A percentile compares a stretch with the other conserved stretches of the same genome.
Evolutionary conservation across 768 basidiomycete species (phyloP).

Genomic region (Suillus discolor): DNA sequence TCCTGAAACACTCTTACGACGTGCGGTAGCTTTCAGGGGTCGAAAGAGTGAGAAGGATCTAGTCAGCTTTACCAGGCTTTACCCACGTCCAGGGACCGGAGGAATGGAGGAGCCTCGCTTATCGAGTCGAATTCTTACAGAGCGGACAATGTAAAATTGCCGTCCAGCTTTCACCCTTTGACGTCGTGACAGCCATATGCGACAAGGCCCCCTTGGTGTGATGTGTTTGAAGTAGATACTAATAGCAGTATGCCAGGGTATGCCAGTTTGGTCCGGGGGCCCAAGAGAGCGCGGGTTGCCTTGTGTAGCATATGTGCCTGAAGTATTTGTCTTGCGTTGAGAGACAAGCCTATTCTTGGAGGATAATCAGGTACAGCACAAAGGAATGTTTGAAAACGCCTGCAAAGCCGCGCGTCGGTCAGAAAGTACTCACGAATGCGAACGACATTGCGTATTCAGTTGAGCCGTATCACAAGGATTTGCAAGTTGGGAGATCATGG

Average conservation of each 20-base stretch:
- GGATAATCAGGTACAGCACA: slow-evolving; percentile 9
- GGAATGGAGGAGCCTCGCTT: neutral
- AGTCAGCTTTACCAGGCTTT: neutral
- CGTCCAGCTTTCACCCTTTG: neutral
- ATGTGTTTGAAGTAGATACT: neutral
- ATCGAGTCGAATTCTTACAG: neutral
- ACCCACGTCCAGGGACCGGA: slow-evolving; percentile 8
- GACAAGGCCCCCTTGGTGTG: neutral
- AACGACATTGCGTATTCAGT: neutral
- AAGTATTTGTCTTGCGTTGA: slow-evolving; percentile 7
- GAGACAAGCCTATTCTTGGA: slow-evolving; percentile 8
- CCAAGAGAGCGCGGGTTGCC: neutral
- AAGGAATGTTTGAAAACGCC: neutral
- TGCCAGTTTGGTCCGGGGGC: neutral
- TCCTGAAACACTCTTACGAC: neutral
- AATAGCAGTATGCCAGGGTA: neutral
- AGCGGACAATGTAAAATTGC: neutral
- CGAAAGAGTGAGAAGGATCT: neutral
- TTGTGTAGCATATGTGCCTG: slow-evolving; percentile 9
- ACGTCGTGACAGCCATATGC: neutral
- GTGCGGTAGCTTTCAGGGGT: neutral
- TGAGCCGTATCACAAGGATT: neutral
- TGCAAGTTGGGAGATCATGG: neutral
- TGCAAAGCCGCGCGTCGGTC: neutral
- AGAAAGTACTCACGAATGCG: neutral